A percentile compares a stretch with the other conserved stretches of the same genome.
phyloP scores from a whole-genome alignment of 805 yeast genomes.

The Ogataea trehalophila region DNA sequence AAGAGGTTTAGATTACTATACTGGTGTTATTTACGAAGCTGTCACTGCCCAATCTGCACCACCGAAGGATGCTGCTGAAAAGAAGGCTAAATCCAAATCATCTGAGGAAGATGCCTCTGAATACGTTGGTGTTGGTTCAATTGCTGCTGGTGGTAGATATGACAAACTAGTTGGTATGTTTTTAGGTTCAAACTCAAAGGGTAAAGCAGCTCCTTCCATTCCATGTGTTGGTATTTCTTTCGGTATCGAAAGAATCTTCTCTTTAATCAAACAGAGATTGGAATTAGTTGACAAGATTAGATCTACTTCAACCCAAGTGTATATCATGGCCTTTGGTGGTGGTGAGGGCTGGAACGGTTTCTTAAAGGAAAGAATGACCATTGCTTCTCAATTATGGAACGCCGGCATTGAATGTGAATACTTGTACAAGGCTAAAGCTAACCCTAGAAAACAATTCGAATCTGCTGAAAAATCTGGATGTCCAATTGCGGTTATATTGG shows the following conservation, averaged over 20 bases:
- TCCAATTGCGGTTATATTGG: constrained; percentile 84
- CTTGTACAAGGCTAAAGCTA: constrained; percentile 88
- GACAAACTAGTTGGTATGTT: constrained; percentile 97
- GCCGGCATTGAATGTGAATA: constrained; percentile 89
- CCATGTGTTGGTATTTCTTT: constrained; percentile 98
- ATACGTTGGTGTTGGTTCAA: constrained; percentile 96
- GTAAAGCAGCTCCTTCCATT: constrained; percentile 60
- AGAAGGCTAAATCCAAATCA: constrained; percentile 41
- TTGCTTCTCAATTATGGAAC: constrained; percentile 80
- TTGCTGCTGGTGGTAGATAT: constrained; percentile 98
- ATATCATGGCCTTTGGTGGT: constrained; percentile 97
- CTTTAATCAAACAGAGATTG: constrained; percentile 76
- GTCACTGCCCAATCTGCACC: constrained; percentile 97
- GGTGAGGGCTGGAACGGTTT: constrained; percentile 96
- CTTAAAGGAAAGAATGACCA: constrained; percentile 83
- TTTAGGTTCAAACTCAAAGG: constrained; percentile 72
- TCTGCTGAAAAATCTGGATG: constrained; percentile 96
- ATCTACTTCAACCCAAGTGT: constrained; percentile 88
- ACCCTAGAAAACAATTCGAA: constrained; percentile 93
- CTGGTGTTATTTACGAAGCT: constrained; percentile 95
- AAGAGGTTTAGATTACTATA: constrained; percentile 95
- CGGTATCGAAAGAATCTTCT: constrained; percentile 93
- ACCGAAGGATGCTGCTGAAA: constrained; percentile 70
- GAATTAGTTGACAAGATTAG: constrained; percentile 60
- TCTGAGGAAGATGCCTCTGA: constrained; percentile 92